Evolutionary conservation across 306 rosid species (phyloP), one percentile per base, ranked within the genome.

Genomic region (Comarum palustre): DNA sequence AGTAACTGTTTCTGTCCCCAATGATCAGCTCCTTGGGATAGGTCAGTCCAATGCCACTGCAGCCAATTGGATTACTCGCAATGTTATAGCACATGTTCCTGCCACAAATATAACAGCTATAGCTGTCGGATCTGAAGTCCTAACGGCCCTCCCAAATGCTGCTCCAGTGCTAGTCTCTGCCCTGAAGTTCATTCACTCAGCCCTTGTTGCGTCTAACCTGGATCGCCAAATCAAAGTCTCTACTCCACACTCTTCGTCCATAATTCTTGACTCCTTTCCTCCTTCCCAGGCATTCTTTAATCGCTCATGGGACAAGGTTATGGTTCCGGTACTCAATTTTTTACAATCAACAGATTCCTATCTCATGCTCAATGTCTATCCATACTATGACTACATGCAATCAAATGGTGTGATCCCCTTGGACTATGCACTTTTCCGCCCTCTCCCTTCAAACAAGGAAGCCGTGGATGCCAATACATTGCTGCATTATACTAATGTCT

Each of bases 31-130:
- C 73, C 91, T 93, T 1, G 98, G 93, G 79, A 93, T 93, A 63
- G 98, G 98, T 58, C 96, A 90, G 82, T 93, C 98, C 82, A 93
- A 93, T 79, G 90, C 96, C 69, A 88, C 98, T 11, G 96, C 98
- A 4, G 98, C 96, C 85, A 93, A 90, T 75, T 93, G 98, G 98
- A 84, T 93, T 76, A 6, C 89, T 61, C 92, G 96, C 42, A 90
- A 93, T 81, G 93, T 93, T 80, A 62, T 93, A 45, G 89, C 96
- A 39, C 96, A 93, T 79, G 90, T 86, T 74, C 96, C 98, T 67
- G 90, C 93, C 54, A 93, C 98, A 72, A 93, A 93, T 87, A 93
- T 93, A 36, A 93, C 96, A 31, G 73, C 90, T 52, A 84, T 93
- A 77, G 89, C 96, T 24, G 93, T 93, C 29, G 98, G 98, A 73